Base-by-base conservation (phyloP, 192 early-diverging fungal genomes). In the Coemansia reversa region DNA sequence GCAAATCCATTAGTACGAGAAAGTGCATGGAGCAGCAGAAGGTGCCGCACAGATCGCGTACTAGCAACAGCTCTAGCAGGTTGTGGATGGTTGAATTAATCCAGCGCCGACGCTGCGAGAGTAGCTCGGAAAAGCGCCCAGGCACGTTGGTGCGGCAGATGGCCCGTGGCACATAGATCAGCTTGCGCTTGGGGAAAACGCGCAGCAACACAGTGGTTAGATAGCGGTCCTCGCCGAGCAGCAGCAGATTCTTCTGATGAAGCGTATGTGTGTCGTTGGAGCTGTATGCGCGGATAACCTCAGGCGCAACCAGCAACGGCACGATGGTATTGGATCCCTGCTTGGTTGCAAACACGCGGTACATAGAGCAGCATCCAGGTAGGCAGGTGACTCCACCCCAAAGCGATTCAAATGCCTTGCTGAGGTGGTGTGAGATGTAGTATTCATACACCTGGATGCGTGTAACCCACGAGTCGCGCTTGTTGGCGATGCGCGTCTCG, bases 311-410 rank as follows among this genome's bases (percentile, higher is more conserved):
- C 7, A 95, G 63, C 51, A 95, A 85, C 32, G 94, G 89, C 8
- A 92, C 89, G 11, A 69, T 45, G 65, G 83, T 86, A 5, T 80
- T 78, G 39, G 85, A 72, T 24, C 85, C 76, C 9, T 73, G 67
- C 60, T 88, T 88, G 35, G 81, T 84, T 20, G 85, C 91, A 63
- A 95, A 95, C 51, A 98, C 88, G 45, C 96, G 87, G 76, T 94
- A 97, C 93, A 94, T 94, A 67, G 92, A 94, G 84, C 97, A 98
- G 77, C 96, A 97, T 65, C 94, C 93, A 19, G 96, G 96, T n/a
- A 98, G 71, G 78, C 96, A 98, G 27, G 96, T 98, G n/a, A 98
- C 96, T 81, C 95, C 94, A 76, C 96, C 96, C 88, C 95, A 98
- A 24, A 95, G 86, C 20, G 91, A 90, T 83, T 98, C 96, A 70